Evolutionary conservation across 306 rosid species (phyloP), one percentile per base, ranked within the genome.

Genomic region (Cotoneaster glaucophyllus): DNA sequence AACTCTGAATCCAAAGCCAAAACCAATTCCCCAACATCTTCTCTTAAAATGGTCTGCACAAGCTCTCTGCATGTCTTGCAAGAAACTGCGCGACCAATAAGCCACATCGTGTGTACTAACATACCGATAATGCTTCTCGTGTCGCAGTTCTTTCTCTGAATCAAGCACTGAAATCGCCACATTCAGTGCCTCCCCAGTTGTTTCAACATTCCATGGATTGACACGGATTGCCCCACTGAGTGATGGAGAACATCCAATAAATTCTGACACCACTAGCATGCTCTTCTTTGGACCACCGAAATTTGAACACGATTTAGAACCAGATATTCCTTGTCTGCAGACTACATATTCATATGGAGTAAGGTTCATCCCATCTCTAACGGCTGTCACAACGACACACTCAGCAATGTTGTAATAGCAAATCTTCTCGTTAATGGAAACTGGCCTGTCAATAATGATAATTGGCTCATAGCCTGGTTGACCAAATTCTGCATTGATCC

Each of bases 301-400:
- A 79, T 87, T 78, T 18, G 87, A 73, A 81, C 83, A 54, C 52
- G 86, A 78, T 67, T 87, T 86, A 44, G 87, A 76, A 74, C 56
- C 74, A 81, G 90, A 76, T 82, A 86, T 67, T 76, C 91, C 97
- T 74, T 91, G 91, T 73, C 97, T 86, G 75, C 97, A 89, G 50
- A 86, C 88, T n/a, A 91, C 81, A 71, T 91, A 91, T 80, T 91
- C 97, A 76, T 91, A 91, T 39, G 97, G 95, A 79, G 84, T 89
- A 44, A 91, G 84, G 82, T 89, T 91, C 97, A 91, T 91, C 70
- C 95, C 97, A 82, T 91, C 97, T 84, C 97, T 85, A 76, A 91
- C 91, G 52, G 95, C 95, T 8, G 97, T 89, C 78, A 91, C 97
- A 74, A 86, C 88, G 56, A 89, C 95, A 77, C 95, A 91, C 84